Evolutionary conservation across 2,329 filamentous ascomycete genomes (phyloP).

Genomic region (Diplodia mutila): DNA sequence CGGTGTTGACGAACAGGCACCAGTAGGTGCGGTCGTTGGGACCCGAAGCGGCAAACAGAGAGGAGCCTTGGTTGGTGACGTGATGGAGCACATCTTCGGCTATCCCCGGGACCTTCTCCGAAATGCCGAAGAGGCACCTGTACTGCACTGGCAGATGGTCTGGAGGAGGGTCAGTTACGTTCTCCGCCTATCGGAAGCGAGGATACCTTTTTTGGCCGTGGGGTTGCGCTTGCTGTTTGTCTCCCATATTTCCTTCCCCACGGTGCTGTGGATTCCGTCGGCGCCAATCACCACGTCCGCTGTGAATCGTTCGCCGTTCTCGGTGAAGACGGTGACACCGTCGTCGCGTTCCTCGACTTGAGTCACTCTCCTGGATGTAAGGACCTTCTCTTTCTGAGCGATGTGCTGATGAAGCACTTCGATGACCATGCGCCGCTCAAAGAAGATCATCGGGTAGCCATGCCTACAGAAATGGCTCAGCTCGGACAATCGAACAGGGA

Average conservation of each 20-base stretch:
- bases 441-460: conserved; percentile 27
- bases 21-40: conserved; percentile 6
- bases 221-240: not conserved
- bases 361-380: conserved; percentile 21
- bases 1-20: conserved; percentile 1
- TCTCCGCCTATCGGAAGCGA: not conserved
- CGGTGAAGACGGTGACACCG: not conserved
- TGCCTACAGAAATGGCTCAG: not conserved
- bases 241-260: not conserved
- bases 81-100: not conserved
- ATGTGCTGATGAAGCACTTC: conserved; percentile 33
- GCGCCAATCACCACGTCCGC: conserved; percentile 21
- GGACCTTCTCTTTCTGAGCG: conserved; percentile 31
- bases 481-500: not conserved
- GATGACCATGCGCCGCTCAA: conserved; percentile 25
- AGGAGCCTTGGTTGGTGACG: not conserved
- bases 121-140: conserved; percentile 10
- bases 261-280: conserved; percentile 19
- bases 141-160: conserved; percentile 1
- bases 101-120: not conserved
- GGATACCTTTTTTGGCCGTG: not conserved
- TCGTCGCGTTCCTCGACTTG: not conserved
- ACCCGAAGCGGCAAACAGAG: not conserved
- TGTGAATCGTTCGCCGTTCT: conserved; percentile 18
- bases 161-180: not conserved